Percentiles rank a stretch among this genome's conserved stretches.
Evolutionary conservation across 2,329 filamentous ascomycete genomes (phyloP).

Genomic region (Paraphaeosphaeria minitans): DNA sequence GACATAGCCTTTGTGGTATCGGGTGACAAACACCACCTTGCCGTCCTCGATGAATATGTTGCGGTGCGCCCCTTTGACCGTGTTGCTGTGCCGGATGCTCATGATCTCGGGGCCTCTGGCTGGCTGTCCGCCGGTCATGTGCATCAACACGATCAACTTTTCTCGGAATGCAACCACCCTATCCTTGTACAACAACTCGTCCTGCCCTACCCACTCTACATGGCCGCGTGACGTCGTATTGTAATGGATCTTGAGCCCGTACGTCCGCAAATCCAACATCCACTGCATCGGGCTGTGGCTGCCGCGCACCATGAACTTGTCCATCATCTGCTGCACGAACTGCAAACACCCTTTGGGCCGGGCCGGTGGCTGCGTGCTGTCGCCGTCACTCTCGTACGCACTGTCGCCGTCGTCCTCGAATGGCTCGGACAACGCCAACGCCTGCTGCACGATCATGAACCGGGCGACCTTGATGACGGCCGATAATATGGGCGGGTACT

Average conservation of each 20-base stretch:
- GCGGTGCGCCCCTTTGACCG: background rate
- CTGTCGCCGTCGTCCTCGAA: conserved; percentile 10
- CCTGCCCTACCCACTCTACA: conserved; percentile 11
- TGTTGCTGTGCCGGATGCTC: background rate
- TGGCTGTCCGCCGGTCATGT: conserved; percentile 8
- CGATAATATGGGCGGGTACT: conserved; percentile 24
- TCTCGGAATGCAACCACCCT: background rate
- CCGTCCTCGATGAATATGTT: background rate
- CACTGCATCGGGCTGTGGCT: conserved; percentile 7
- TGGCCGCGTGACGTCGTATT: conserved; percentile 18
- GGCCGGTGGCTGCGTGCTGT: conserved; percentile 4
- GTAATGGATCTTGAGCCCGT: conserved; percentile 21
- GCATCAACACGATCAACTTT: conserved; percentile 24
- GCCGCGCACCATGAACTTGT: background rate
- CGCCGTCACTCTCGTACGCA: conserved; percentile 13
- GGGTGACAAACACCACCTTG: background rate
- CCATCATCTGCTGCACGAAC: conserved; percentile 19
- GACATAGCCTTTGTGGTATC: background rate
- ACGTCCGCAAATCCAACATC: conserved; percentile 12
- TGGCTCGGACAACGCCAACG: conserved; percentile 15
- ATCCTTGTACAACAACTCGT: conserved; percentile 20
- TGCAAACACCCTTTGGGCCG: conserved; percentile 19
- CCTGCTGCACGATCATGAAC: conserved; percentile 29
- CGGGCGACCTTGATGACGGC: conserved; percentile 23
- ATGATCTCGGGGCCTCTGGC: too few species aligned